These are phyloP conservation scores for Petunia axillaris DNA, from an alignment of 257 asterid species.

Conservation along the genomic window DNA sequence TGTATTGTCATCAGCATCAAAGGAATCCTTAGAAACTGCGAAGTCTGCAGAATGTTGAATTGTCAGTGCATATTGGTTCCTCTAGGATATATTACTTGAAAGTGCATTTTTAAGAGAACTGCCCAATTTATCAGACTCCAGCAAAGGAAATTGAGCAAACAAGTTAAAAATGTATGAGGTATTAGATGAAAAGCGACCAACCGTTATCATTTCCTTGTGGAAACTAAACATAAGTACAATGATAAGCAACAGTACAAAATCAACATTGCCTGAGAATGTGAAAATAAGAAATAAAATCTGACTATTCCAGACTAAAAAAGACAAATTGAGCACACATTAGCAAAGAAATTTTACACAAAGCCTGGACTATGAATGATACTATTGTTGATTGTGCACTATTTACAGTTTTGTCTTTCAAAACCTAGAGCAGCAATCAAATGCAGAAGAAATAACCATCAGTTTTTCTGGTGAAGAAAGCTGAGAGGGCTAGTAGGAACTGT, in stretches of 20 bases:
- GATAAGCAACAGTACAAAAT: not conserved
- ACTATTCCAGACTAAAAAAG: not conserved
- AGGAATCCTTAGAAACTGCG: not conserved
- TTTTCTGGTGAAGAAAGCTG: not conserved
- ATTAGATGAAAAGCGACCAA: not conserved
- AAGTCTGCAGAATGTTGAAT: not conserved
- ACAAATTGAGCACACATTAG: not conserved
- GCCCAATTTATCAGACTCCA: not conserved
- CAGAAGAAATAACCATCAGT: too few species aligned
- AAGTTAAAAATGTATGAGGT: not conserved
- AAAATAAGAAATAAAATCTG: not conserved
- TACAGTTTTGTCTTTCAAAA: not conserved
- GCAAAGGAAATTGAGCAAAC: not conserved
- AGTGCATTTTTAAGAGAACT: not conserved
- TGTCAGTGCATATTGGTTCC: not conserved
- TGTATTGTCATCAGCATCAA: not conserved
- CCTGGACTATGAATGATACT: not conserved
- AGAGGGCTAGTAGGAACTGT: not conserved
- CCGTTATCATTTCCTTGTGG: not conserved
- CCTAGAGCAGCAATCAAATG: too few species aligned
- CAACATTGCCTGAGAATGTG: not conserved
- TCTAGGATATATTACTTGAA: not conserved
- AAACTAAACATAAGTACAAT: not conserved
- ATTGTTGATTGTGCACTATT: slow-evolving; percentile 15
- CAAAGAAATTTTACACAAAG: not conserved